phyloP scores from a whole-genome alignment of 106 monocot genomes.

The Iris macrosiphon region DNA sequence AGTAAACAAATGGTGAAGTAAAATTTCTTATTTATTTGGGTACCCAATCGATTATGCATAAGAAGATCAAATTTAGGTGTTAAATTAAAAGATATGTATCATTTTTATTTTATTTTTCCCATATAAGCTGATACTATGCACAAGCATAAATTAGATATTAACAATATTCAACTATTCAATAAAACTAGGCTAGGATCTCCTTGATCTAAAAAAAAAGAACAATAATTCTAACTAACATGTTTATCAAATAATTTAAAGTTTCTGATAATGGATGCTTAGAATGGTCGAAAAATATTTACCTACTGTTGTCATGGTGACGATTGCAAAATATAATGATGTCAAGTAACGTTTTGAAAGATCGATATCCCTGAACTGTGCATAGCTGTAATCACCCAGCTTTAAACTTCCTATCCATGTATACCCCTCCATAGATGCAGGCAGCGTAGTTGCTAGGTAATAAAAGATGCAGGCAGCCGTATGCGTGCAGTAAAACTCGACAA shows the following conservation, averaged over 20 bases:
- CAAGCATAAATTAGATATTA: too few species aligned
- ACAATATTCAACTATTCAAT: too few species aligned
- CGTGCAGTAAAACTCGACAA: slow-evolving; percentile 88
- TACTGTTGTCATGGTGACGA: slow-evolving; percentile 94
- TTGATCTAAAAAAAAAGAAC: too few species aligned
- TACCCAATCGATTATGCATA: background rate
- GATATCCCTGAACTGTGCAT: slow-evolving; percentile 67
- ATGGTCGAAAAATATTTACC: slow-evolving; percentile 28
- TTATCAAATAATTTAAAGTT: too few species aligned
- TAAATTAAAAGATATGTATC: too few species aligned
- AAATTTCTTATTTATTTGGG: background rate
- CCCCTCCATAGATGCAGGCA: slow-evolving; percentile 69
- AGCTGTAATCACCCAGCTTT: slow-evolving; percentile 65
- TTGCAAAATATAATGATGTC: slow-evolving; percentile 86
- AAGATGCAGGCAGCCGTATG: slow-evolving; percentile 96
- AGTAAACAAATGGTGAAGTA: background rate
- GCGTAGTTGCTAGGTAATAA: slow-evolving; percentile 85
- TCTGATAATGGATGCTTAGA: background rate
- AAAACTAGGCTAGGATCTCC: too few species aligned
- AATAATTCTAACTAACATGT: too few species aligned
- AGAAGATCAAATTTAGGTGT: too few species aligned
- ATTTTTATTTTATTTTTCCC: too few species aligned
- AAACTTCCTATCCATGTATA: slow-evolving; percentile 96
- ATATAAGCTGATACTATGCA: too few species aligned
- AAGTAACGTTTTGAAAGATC: slow-evolving; percentile 67